Evolutionary conservation across 192 early-diverging fungal genomes (phyloP), one percentile per base, ranked within the genome.

Genomic region (Coemansia brasiliensis): DNA sequence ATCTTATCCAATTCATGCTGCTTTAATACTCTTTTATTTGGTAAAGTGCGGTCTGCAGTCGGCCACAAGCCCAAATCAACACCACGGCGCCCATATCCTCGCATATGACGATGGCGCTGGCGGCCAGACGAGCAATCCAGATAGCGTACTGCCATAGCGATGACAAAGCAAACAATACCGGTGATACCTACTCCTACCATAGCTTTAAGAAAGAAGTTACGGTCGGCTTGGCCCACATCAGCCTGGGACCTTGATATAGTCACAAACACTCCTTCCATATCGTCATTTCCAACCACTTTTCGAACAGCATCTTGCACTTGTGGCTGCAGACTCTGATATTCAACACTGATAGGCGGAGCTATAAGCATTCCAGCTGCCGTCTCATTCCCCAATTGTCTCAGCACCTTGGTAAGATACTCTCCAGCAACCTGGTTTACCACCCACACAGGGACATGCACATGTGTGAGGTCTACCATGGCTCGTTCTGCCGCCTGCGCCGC

Each of bases 171-270:
- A 22, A 78, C 57, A 6, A 78, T 72, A 0, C 74, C 74, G 15
- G 69, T 72, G 21, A 78, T 72, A 4, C 74, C 74, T 1, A 78
- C 69, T 1, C 74, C 67, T 16, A 78, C 59, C 74, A 78, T 78
- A 0, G 74, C 74, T 39, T 78, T 78, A 11, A 78, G 54, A 43
- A 78, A 78, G 45, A 78, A 78, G 37, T 72, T 78, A 16, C 74
- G 64, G 49, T 78, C 69, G 0, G 68, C 59, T 17, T 61, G 42
- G 1, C 69, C 69, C 5, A 75, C 66, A 15, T 78, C 69, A 0
- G 64, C 64, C 0, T 68, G 56, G 1, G 68, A 71, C 41, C 69
- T 41, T 25, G 63, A 59, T 7, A 78, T 72, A 2, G 67, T 61
- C 6, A 78, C 63, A 5, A 70, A 63, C 0, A 58, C 69, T 3